These are phyloP conservation scores for Akanthomyces lecanii DNA, from an alignment of 2,329 filamentous ascomycete genomes.

Conservation along the genomic window DNA sequence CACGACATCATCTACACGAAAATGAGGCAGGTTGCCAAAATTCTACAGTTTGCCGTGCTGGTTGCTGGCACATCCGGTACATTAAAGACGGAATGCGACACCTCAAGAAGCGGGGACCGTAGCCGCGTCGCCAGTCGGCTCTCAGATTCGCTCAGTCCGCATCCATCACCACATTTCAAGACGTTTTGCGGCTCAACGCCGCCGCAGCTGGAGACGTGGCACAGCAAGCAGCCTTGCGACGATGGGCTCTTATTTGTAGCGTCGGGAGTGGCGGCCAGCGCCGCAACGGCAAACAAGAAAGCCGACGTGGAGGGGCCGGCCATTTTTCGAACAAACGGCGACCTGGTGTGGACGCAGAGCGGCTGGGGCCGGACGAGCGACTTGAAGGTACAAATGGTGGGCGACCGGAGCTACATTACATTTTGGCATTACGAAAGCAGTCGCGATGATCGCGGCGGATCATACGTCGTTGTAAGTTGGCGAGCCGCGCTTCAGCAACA, in stretches of 20 bases:
- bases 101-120: background rate
- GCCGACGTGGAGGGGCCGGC: conserved; percentile 35
- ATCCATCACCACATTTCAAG: background rate
- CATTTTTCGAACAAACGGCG: conserved; percentile 40
- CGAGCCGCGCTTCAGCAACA: background rate
- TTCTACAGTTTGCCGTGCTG: conserved; percentile 1
- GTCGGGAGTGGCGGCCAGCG: conserved; percentile 28
- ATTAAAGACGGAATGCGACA: background rate
- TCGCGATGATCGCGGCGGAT: conserved; percentile 43
- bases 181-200: conserved; percentile 16
- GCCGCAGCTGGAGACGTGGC: conserved; percentile 31
- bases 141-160: background rate
- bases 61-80: background rate
- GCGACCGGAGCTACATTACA: conserved; percentile 19
- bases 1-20: background rate
- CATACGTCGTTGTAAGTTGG: conserved; percentile 41
- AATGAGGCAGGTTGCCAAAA: background rate
- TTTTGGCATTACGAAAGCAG: conserved; percentile 39
- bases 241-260: conserved; percentile 36
- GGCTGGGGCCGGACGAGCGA: conserved; percentile 27
- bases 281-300: background rate
- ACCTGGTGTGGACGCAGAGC: conserved; percentile 43
- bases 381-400: conserved; percentile 23
- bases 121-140: background rate
- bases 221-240: conserved; percentile 32